Evolutionary conservation across 441 rosid species (phyloP), one percentile per base, ranked within the genome.

Genomic region (Aquilaria agallochum): DNA sequence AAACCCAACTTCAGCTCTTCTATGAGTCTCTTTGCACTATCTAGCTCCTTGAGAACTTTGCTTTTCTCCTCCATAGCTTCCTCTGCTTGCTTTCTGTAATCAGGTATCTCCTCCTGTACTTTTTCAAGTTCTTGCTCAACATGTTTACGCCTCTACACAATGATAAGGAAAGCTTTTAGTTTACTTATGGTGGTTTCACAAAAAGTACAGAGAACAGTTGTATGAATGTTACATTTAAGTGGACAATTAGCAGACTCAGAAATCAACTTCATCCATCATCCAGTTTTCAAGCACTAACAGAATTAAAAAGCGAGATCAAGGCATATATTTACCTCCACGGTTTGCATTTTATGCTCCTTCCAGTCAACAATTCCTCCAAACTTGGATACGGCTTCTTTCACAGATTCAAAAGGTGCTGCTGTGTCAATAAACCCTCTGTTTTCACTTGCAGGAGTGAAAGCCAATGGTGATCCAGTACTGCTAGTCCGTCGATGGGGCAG

Each of bases 281-380:
- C 27, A 20, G 27, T 20, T 20, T 20, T 20, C 27, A 20, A 11
- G 10, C 50, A 48, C 47, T 10, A 63, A 62, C 5, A 66, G 71
- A 45, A 20, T 54, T 45, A 6, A 58, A 49, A 51, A 31, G 7
- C 53, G 42, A 2, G 42, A 36, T 36, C 5, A 36, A 36, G 42
- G 42, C 6, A 36, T 36, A 5, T 50, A 36, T 36, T 36, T 82
- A 87, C 95, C 97, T 86, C 89, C 51, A 85, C 83, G 10, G 94
- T 74, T 74, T 89, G 81, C 65, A 84, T 62, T 65, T 74, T 77
- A 72, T 88, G 97, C 47, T 95, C 94, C 74, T 91, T 91, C 97
- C 97, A 91, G 68, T 91, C 97, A 3, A 84, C 88, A 53, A 91
- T 91, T 70, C 96, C 97, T 33, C 97, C 97, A 51, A 91, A 88